Conservation (phyloP, 202 grass and related monocot species). For the Eragrostis tef region DNA sequence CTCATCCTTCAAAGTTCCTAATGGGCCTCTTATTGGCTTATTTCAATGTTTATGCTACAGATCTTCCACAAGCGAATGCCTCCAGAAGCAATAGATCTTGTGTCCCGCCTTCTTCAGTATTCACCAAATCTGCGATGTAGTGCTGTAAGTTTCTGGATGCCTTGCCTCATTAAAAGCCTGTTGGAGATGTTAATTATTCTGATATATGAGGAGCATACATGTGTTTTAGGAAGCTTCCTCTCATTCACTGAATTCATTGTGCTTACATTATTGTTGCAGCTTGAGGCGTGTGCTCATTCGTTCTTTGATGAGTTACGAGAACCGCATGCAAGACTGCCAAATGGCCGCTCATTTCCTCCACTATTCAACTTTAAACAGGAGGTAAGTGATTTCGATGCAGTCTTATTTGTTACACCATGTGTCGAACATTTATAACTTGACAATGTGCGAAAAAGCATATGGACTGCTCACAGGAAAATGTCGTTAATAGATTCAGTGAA, state of each 20-base stretch:
- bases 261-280: conserved; percentile 43
- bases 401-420: not conserved
- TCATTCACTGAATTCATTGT: conserved; percentile 1
- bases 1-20: not conserved
- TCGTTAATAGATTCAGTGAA: not conserved
- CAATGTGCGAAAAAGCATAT: not conserved
- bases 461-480: not conserved
- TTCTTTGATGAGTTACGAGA: conserved; percentile 57
- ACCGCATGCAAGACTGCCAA: conserved; percentile 51
- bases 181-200: not conserved
- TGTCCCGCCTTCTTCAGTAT: conserved; percentile 52
- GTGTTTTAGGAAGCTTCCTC: not conserved
- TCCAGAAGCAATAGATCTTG: conserved; percentile 57
- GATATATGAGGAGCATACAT: not conserved
- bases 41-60: conserved; percentile 44
- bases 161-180: not conserved
- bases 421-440: not conserved
- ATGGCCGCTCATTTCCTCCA: conserved; percentile 51
- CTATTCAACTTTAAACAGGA: conserved; percentile 57
- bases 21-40: not conserved
- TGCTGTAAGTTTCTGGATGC: conserved; percentile 39
- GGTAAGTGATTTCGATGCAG: conserved; percentile 47
- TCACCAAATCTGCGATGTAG: conserved; percentile 51
- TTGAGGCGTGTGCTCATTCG: conserved; percentile 56
- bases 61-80: conserved; percentile 56